phyloP scores from a whole-genome alignment of 192 early-diverging fungal genomes.

The Borealophlyctis nickersoniae region DNA sequence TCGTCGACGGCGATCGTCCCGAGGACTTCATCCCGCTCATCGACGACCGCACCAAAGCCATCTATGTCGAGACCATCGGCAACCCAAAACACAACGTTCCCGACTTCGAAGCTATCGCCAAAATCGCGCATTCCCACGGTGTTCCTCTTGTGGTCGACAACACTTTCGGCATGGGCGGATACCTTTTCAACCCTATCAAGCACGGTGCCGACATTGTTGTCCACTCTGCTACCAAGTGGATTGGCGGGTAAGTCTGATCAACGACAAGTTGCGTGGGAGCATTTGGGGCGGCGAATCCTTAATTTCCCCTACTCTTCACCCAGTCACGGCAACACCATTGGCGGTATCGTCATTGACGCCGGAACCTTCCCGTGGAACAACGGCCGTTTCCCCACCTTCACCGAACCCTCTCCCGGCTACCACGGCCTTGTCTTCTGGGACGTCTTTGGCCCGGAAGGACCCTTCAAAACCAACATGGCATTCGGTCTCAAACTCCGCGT shows the following conservation, averaged over 20 bases:
- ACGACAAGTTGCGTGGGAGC: too few relatives aligned
- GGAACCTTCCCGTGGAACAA: constrained; percentile 89
- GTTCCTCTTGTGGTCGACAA: constrained; percentile 94
- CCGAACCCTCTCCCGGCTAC: constrained; percentile 78
- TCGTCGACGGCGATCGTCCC: constrained; percentile 69
- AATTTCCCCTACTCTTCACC: too few relatives aligned
- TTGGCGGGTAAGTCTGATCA: too few relatives aligned
- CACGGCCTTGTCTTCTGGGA: constrained; percentile 89
- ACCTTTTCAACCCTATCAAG: constrained; percentile 74
- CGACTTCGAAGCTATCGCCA: constrained; percentile 78
- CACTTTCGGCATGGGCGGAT: constrained; percentile 91
- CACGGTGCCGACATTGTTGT: constrained; percentile 96
- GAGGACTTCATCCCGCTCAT: constrained; percentile 75
- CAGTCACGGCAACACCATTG: constrained; percentile 90
- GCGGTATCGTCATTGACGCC: constrained; percentile 83
- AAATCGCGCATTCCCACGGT: constrained; percentile 74
- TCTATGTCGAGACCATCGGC: constrained; percentile 88
- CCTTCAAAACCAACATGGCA: constrained; percentile 60
- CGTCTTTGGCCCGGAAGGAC: constrained; percentile 69
- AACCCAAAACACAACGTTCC: constrained; percentile 90
- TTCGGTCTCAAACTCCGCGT: constrained; percentile 77
- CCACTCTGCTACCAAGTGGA: constrained; percentile 93
- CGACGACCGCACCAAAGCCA: constrained; percentile 85
- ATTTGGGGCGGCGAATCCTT: too few relatives aligned
- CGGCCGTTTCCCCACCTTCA: constrained; percentile 83